These are phyloP conservation scores for Neocallimastix lanati DNA, from an alignment of 192 early-diverging fungal genomes.

Conservation along the genomic window DNA sequence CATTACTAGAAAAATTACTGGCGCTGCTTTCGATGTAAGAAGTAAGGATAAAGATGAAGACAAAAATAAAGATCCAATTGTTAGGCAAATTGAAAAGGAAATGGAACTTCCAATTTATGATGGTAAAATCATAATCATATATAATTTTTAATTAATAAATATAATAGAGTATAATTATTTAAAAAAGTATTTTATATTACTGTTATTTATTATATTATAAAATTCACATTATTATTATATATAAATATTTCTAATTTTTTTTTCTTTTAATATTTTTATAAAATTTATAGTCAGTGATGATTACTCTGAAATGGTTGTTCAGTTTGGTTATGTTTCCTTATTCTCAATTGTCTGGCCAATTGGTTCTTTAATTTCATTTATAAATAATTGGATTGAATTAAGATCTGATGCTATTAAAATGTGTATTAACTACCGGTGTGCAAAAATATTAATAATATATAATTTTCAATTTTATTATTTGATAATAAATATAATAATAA, in stretches of 20 bases:
- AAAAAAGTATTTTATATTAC: too few species aligned
- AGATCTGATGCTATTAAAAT: constrained; percentile 83
- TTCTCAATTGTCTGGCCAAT: constrained; percentile 77
- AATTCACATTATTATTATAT: too few species aligned
- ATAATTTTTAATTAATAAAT: too few species aligned
- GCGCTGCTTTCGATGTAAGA: constrained; percentile 4
- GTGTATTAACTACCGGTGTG: constrained; percentile 25
- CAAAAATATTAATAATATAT: too few species aligned
- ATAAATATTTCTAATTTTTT: too few species aligned
- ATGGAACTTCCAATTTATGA: constrained; percentile 53
- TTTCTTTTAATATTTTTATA: too few species aligned
- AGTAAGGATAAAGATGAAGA: constrained; percentile 1
- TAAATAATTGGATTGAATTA: constrained; percentile 87
- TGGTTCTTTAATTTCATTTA: constrained; percentile 54
- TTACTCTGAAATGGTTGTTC: constrained; percentile 68
- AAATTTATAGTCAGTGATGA: constrained; percentile 16
- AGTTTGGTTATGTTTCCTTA: constrained; percentile 73
- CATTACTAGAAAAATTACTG: constrained; percentile 17
- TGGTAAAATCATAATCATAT: constrained; percentile 36
- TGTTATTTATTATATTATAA: background rate
- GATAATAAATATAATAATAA: too few species aligned
- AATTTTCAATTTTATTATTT: too few species aligned
- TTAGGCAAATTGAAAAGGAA: constrained; percentile 35
- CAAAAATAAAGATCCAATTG: constrained; percentile 10
- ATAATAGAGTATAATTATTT: too few species aligned